Base-by-base conservation (phyloP, 2,329 filamentous ascomycete species). In the Berkeleyomyces rouxiae region DNA sequence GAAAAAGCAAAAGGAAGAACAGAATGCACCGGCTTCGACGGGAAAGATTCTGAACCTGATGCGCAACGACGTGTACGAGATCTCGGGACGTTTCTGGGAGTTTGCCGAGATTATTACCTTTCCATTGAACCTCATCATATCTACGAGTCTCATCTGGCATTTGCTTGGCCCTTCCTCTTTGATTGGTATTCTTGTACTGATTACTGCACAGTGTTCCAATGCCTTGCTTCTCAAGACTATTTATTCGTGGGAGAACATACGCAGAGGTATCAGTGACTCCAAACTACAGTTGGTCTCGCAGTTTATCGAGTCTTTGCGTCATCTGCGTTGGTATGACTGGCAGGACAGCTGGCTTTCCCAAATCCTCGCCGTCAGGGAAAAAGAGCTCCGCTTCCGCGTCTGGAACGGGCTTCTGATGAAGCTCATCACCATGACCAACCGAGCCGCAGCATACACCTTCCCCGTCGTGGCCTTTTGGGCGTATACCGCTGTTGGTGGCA, bases 21-120 rank as follows among this genome's bases (percentile, higher is more conserved):
- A 46, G 42, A 55, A 53, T 46, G 13, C 42, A 4, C 59, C 63
- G 10, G 89, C 90, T 0, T 90, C 88, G 0, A 92, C 91, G 73
- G 90, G 90, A 6, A 95, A 95, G 70, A 93, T 96, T 60, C 80
- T 96, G 65, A 96, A 95, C 68, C 74, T 96, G 1, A 87, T 95
- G 77, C 84, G 89, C 58, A 84, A 81, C 64, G 88, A 93, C 70
- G 88, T 87, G 0, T 93, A 92, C 69, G 87, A 91, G 70, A 82
- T 92, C 46, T 82, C 88, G 2, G 88, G 92, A 69, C 76, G 87
- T 51, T 93, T 96, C 68, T 96, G 90, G 90, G 90, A 96, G 65
- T 87, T 93, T 61, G 80, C 87, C 1, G 77, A 78, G n/a, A 75
- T 96, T 1, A 75, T 95, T 47, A 85, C 85, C 2, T 88, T 87